Evolutionary conservation across 2,329 filamentous ascomycete genomes (phyloP).

Genomic region (Diplodia sapinea): DNA sequence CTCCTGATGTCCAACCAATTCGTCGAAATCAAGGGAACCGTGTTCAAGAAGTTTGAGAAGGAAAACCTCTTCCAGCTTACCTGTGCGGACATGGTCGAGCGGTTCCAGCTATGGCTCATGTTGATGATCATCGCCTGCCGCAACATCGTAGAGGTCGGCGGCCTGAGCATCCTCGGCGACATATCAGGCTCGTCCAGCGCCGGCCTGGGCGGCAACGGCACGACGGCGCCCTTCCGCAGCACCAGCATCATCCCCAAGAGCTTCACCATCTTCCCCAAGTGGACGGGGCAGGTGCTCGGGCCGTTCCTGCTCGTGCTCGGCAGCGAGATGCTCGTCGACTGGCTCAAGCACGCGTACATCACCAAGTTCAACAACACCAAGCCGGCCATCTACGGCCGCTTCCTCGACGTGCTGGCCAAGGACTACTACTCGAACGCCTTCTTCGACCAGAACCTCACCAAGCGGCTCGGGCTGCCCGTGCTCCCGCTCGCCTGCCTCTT

Average conservation of each 20-base stretch:
- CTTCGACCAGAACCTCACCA: conserved; percentile 84
- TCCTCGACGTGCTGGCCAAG: conserved; percentile 91
- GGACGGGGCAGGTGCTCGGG: conserved; percentile 86
- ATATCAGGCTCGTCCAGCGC: conserved; percentile 37
- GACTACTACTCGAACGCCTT: conserved; percentile 98
- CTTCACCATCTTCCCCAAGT: conserved; percentile 86
- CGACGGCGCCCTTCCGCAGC: conserved; percentile 63
- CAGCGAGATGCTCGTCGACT: conserved; percentile 95
- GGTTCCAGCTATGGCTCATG: conserved; percentile 98
- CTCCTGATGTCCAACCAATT: conserved; percentile 96
- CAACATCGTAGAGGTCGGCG: conserved; percentile 94
- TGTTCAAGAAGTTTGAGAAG: conserved; percentile 99
- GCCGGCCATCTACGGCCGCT: conserved; percentile 84
- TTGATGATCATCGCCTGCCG: conserved; percentile 93
- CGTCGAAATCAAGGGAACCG: conserved; percentile 96
- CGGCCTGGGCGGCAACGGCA: conserved; percentile 52
- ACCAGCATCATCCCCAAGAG: conserved; percentile 84
- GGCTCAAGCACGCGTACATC: conserved; percentile 96
- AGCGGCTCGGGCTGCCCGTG: conserved; percentile 86
- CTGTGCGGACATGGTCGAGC: conserved; percentile 94
- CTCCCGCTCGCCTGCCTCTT: conserved; percentile 94
- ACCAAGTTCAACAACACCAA: conserved; percentile 98
- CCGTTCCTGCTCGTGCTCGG: conserved; percentile 94
- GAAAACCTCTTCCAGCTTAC: conserved; percentile 97
- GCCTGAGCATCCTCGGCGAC: conserved; percentile 63